These are phyloP conservation scores for Ganoderma boninense DNA, from an alignment of 1,284 basidiomycete genomes.

Conservation along the genomic window DNA sequence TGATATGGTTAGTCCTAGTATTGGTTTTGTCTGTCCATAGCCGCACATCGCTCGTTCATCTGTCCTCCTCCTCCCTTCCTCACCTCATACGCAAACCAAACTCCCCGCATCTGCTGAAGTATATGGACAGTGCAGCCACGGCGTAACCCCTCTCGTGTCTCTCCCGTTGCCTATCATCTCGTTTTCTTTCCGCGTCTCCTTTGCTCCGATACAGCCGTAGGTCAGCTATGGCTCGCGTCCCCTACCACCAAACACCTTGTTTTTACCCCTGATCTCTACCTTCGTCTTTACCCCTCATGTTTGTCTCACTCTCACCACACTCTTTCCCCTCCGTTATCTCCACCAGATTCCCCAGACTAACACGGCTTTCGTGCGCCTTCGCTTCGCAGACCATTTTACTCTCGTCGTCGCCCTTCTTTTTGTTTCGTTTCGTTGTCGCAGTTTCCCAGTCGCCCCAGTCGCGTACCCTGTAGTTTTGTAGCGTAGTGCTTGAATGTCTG, in stretches of 20 bases:
- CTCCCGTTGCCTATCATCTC: background rate
- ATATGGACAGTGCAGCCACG: slow-evolving; percentile 29
- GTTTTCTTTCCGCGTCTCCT: background rate
- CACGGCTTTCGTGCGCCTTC: slow-evolving; percentile 12
- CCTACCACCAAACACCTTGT: slow-evolving; percentile 21
- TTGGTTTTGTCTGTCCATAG: slow-evolving; percentile 33
- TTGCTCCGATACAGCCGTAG: slow-evolving; percentile 12
- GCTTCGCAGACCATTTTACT: background rate
- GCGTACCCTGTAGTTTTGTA: slow-evolving; percentile 45
- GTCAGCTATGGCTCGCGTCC: slow-evolving; percentile 19
- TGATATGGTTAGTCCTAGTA: slow-evolving; percentile 35
- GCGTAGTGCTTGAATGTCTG: slow-evolving; percentile 43
- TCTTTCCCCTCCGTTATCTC: slow-evolving; percentile 11
- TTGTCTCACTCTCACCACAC: slow-evolving; percentile 4
- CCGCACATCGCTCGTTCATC: slow-evolving; percentile 30
- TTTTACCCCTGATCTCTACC: slow-evolving; percentile 11
- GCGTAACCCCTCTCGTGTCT: slow-evolving; percentile 12
- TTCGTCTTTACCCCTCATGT: slow-evolving; percentile 11
- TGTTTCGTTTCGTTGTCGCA: slow-evolving; percentile 21
- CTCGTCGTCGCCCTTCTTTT: slow-evolving; percentile 4
- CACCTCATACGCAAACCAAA: slow-evolving; percentile 8
- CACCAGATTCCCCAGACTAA: slow-evolving; percentile 15
- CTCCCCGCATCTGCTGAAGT: slow-evolving; percentile 22
- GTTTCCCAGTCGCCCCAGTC: slow-evolving; percentile 15
- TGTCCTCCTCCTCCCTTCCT: slow-evolving; percentile 5